Base-by-base conservation (phyloP, 2,329 filamentous ascomycete species). In the Pochonia chlamydosporia region DNA sequence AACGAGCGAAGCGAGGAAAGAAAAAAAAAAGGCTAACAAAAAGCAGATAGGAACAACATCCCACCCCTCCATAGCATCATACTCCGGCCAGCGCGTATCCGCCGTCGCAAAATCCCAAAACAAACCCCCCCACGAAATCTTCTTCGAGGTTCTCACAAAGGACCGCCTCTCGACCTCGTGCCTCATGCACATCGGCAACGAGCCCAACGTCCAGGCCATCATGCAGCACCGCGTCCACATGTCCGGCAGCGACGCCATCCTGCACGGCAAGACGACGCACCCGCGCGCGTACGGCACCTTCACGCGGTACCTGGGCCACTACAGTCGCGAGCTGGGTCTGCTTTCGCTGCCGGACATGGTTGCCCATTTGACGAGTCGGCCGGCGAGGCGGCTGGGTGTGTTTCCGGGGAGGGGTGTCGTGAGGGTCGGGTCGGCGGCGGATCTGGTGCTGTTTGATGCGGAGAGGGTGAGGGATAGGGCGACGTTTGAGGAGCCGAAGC, bases 181-280 rank as follows among this genome's bases (percentile, higher is more conserved):
- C 37, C 43, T 58, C 6, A 54, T 56, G 56, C 56, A 58, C 25
- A 46, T 58, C 9, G 56, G 56, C n/a, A 50, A 58, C 39, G 56
- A 58, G 16, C 53, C 55, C 13, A 58, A 58, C 14, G 56, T 58
- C 4, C 42, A 46, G 26, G 44, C 48, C n/a, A 58, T 58, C 2
- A 58, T 58, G 56, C 49, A 58, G 43, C 56, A 58, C 41, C 51
- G 51, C 21, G 55, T 55, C 11, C 56, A 58, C 42, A 58, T 58
- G 56, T 40, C 46, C 7, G 56, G 56, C 8, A 58, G 56, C 35
- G 56, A 58, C 41, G 56, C 50, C 7, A 58, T 58, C 39, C 43
- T 58, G 26, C 56, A 58, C 28, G 56, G 56, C 21, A 49, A 52
- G 46, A 54, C 52, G 14, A 52, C 55, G 35, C 56, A 58, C 30